Percentiles rank a stretch among this genome's conserved stretches.
phyloP scores from a whole-genome alignment of 768 basidiomycete species.

The Lyophyllum atratum region DNA sequence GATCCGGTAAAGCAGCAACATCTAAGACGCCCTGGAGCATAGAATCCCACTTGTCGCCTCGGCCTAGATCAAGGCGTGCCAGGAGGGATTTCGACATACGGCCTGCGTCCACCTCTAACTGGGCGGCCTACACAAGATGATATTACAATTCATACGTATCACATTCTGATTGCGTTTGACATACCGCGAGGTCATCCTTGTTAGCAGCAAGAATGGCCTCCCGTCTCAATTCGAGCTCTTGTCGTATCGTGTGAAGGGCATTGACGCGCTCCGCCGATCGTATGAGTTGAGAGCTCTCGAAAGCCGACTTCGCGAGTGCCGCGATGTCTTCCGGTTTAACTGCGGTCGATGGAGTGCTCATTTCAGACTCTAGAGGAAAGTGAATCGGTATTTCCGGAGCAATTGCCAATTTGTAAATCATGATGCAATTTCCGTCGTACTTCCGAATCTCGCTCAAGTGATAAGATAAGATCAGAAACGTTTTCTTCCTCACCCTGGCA shows the following conservation, averaged over 20 bases:
- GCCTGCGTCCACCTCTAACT: conserved; percentile 76
- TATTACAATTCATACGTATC: neutral
- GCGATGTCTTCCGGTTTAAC: conserved; percentile 63
- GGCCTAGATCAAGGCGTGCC: conserved; percentile 81
- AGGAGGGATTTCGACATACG: conserved; percentile 82
- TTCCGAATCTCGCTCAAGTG: conserved; percentile 5
- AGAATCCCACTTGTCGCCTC: conserved; percentile 87
- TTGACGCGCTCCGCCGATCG: conserved; percentile 63
- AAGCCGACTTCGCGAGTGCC: conserved; percentile 76
- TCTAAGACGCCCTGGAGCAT: conserved; percentile 91
- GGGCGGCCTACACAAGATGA: conserved; percentile 58
- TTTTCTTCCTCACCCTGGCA: too few species aligned
- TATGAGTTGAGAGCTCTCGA: conserved; percentile 85
- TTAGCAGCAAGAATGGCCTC: conserved; percentile 80
- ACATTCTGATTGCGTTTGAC: conserved; percentile 10
- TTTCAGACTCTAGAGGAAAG: neutral
- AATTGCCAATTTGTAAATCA: neutral
- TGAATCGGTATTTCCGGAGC: neutral
- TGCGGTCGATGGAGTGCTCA: conserved; percentile 19
- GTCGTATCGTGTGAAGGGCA: conserved; percentile 71
- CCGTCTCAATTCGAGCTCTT: conserved; percentile 65
- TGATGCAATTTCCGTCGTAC: conserved; percentile 1
- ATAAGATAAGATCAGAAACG: conserved; percentile 12
- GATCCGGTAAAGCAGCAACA: conserved; percentile 84
- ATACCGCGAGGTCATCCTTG: conserved; percentile 73